Percentiles rank a stretch among this genome's conserved stretches.
Conservation (phyloP, 2,329 filamentous ascomycete genomes). For the Colletotrichum sp. region DNA sequence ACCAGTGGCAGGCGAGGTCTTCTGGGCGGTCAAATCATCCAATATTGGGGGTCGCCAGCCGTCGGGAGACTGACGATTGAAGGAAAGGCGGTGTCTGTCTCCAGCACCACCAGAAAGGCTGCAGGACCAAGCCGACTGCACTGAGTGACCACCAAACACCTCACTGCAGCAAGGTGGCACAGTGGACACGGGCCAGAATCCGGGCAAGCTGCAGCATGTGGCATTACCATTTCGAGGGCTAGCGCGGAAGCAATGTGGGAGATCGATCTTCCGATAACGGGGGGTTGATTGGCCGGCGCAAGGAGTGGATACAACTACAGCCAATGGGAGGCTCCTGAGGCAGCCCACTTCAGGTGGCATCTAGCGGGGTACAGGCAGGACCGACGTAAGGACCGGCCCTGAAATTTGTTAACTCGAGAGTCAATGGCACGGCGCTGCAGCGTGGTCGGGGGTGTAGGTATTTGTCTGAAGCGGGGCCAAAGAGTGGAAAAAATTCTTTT, state of each 20-base stretch:
- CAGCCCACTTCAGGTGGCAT: slow-evolving; percentile 17
- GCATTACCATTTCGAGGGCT: not conserved
- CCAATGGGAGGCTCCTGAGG: not conserved
- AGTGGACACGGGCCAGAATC: slow-evolving; percentile 2
- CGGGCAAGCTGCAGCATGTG: slow-evolving; percentile 21
- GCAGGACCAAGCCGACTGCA: not conserved
- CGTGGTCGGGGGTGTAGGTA: not conserved
- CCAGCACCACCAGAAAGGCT: not conserved
- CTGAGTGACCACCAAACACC: not conserved
- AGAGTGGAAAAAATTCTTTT: slow-evolving; percentile 18
- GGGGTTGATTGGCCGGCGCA: slow-evolving; percentile 8
- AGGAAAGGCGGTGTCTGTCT: slow-evolving; percentile 21
- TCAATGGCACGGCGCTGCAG: slow-evolving; percentile 10
- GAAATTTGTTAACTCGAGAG: slow-evolving; percentile 6
- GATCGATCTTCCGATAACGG: slow-evolving; percentile 20
- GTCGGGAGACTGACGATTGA: not conserved
- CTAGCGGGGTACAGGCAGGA: slow-evolving; percentile 13
- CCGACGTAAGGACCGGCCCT: slow-evolving; percentile 8
- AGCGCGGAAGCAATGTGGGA: not conserved
- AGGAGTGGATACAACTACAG: not conserved
- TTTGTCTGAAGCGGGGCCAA: slow-evolving; percentile 17
- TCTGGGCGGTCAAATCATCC: not conserved
- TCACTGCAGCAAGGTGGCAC: not conserved
- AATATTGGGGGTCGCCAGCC: not conserved
- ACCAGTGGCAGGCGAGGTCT: not conserved